Conservation (phyloP, 495 filamentous ascomycete genomes). For the Rhypophila decipiens region DNA sequence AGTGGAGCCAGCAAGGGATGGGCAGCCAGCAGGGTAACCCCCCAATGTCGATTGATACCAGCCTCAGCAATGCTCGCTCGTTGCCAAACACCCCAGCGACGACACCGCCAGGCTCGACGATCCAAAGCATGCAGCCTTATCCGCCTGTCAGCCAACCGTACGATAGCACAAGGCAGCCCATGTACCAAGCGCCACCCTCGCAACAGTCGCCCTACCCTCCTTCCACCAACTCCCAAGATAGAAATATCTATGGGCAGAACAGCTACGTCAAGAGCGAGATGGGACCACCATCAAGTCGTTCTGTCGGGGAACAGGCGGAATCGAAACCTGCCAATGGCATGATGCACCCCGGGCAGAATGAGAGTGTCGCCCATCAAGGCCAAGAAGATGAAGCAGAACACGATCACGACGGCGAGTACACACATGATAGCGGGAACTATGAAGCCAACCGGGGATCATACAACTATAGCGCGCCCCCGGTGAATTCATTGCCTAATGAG, state of each 20-base stretch:
- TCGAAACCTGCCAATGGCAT: slow-evolving; percentile 62
- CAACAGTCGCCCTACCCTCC: slow-evolving; percentile 67
- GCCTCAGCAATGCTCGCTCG: slow-evolving; percentile 72
- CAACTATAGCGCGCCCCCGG: slow-evolving; percentile 62
- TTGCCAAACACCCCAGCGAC: slow-evolving; percentile 90
- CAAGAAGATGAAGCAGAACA: slow-evolving; percentile 72
- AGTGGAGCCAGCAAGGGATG: slow-evolving; percentile 67
- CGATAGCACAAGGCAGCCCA: slow-evolving; percentile 67
- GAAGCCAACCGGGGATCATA: slow-evolving; percentile 65
- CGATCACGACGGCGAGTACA: slow-evolving; percentile 73
- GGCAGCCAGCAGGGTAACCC: slow-evolving; percentile 58
- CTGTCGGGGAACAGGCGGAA: slow-evolving; percentile 57
- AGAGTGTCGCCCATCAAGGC: slow-evolving; percentile 49
- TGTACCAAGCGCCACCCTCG: slow-evolving; percentile 70
- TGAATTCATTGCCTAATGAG: slow-evolving; percentile 62
- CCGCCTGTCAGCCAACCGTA: slow-evolving; percentile 69
- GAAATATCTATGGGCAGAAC: slow-evolving; percentile 61
- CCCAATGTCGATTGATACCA: slow-evolving; percentile 80
- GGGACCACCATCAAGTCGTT: slow-evolving; percentile 72
- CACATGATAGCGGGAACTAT: slow-evolving; percentile 64
- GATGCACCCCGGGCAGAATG: slow-evolving; percentile 47
- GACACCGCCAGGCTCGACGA: slow-evolving; percentile 73
- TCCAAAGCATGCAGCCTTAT: slow-evolving; percentile 69
- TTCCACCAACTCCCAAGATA: slow-evolving; percentile 56
- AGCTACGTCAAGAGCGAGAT: slow-evolving; percentile 84